These are phyloP conservation scores for Aegilops speltoides DNA, from an alignment of 176 grass and related monocot species.

Conservation along the genomic window DNA sequence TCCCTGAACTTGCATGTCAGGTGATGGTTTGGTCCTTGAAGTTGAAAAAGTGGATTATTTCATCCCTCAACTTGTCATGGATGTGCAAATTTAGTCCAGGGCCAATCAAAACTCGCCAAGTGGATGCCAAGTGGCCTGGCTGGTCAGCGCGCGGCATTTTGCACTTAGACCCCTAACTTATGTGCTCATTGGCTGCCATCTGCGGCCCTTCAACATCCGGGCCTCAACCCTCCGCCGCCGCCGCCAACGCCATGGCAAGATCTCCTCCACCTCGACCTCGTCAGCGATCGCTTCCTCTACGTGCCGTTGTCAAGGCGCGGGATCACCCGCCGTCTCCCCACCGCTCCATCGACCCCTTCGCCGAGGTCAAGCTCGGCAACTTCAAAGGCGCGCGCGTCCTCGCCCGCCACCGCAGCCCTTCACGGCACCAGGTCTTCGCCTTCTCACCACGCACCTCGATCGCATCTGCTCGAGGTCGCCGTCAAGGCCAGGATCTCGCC, in stretches of 20 bases:
- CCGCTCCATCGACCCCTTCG: slow-evolving; percentile 77
- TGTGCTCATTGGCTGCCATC: slow-evolving; percentile 71
- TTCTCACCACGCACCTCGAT: slow-evolving; percentile 70
- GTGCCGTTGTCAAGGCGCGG: slow-evolving; percentile 87
- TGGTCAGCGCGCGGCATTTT: too few species aligned
- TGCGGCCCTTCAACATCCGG: slow-evolving; percentile 59
- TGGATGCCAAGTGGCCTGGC: too few species aligned
- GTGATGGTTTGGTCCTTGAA: too few species aligned
- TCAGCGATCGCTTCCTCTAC: slow-evolving; percentile 87
- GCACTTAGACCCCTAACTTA: too few species aligned
- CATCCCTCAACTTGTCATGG: too few species aligned
- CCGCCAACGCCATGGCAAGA: slow-evolving; percentile 50
- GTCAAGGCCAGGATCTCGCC: slow-evolving; percentile 71
- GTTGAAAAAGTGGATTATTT: too few species aligned
- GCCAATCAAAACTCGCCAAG: too few species aligned
- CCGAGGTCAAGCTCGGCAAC: slow-evolving; percentile 94
- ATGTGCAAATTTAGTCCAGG: too few species aligned
- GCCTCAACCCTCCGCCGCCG: slow-evolving; percentile 41
- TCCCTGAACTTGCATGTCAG: too few species aligned
- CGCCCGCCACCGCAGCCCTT: slow-evolving; percentile 44
- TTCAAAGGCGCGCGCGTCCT: slow-evolving; percentile 56
- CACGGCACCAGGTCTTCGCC: slow-evolving; percentile 88
- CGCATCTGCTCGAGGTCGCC: slow-evolving; percentile 67
- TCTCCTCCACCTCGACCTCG: slow-evolving; percentile 89
- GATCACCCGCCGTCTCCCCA: slow-evolving; percentile 56